Evolutionary conservation across 345 rosid genomes (phyloP), one percentile per base, ranked within the genome.

Genomic region (Citrus trifoliata): DNA sequence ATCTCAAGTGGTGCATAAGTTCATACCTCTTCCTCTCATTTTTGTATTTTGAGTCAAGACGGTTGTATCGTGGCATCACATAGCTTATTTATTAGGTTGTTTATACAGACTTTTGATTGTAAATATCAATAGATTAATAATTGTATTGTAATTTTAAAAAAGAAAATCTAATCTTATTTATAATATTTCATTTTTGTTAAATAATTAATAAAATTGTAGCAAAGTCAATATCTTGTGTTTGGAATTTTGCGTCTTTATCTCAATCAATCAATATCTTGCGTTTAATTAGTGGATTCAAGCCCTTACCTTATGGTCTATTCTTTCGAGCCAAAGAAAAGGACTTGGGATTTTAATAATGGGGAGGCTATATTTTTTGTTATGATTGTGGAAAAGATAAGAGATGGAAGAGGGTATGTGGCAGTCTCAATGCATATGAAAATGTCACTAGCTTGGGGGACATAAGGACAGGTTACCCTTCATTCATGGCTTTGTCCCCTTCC

Each of bases 401-500:
- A 27, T 18, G 30, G 46, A 53, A 55, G 14, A 21, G 63, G 62
- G 12, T 33, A 33, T 21, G 37, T 21, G 66, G 27, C 19, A 64
- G 22, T 19, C 58, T 51, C 64, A 33, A 46, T 48, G 67, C 60
- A 32, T 14, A 62, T 74, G 42, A 62, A 61, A 13, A 38, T 73
- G 86, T 82, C 63, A 66, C 58, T 76, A 71, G 67, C 38, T 38
- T 48, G 72, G 82, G 81, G 78, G 85, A 84, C 80, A 86, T 19
- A 40, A 37, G 59, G 82, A 37, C 85, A 83, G 78, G 83, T 38
- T 60, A 27, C 74, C 80, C 78, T 62, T 82, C 67, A 70, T 78
- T 74, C 77, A 79, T 75, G 88, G 81, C 65, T 78, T 83, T 83
- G 82, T 84, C 80, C 73, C 64, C 48, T 77, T 82, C 75, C 25